These are phyloP conservation scores for Fistulinella cinereoalba DNA, from an alignment of 1,284 basidiomycete species.

Conservation along the genomic window DNA sequence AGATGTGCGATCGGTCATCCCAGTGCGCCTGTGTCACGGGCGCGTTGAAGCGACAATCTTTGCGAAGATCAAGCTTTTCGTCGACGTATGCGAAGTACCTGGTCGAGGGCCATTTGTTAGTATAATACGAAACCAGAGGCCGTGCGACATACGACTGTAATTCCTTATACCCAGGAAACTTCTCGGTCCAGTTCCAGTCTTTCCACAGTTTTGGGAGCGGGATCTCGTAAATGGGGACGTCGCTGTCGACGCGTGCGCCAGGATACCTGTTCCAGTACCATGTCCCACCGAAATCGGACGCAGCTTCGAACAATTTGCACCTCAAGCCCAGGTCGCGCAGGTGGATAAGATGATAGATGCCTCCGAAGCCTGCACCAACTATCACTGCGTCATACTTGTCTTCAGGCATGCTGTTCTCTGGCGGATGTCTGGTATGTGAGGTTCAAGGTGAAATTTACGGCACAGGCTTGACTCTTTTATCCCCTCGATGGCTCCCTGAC, in stretches of 20 bases:
- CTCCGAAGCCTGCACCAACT: constrained; percentile 18
- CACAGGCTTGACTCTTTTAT: too few relatives aligned
- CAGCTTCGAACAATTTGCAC: constrained; percentile 15
- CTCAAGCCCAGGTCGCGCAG: constrained; percentile 13
- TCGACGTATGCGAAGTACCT: constrained; percentile 19
- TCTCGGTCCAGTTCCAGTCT: constrained; percentile 24
- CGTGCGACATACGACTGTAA: constrained; percentile 5
- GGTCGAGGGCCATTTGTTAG: not conserved
- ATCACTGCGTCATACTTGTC: constrained; percentile 15
- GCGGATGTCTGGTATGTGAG: too few relatives aligned
- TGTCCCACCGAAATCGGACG: constrained; percentile 16
- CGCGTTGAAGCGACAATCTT: constrained; percentile 14
- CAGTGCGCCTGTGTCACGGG: constrained; percentile 14
- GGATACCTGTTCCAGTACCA: constrained; percentile 24
- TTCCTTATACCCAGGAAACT: constrained; percentile 10
- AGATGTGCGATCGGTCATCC: constrained; percentile 15
- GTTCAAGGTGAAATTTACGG: too few relatives aligned
- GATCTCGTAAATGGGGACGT: constrained; percentile 15
- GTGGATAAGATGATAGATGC: constrained; percentile 12
- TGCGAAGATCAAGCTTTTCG: constrained; percentile 14
- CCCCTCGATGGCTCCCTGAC: not conserved
- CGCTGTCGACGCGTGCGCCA: constrained; percentile 16
- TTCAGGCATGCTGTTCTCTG: not conserved
- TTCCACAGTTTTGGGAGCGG: constrained; percentile 18
- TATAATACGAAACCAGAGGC: not conserved